Evolutionary conservation across 805 yeast species (phyloP).

Genomic region (Metschnikowia santaceciliae): DNA sequence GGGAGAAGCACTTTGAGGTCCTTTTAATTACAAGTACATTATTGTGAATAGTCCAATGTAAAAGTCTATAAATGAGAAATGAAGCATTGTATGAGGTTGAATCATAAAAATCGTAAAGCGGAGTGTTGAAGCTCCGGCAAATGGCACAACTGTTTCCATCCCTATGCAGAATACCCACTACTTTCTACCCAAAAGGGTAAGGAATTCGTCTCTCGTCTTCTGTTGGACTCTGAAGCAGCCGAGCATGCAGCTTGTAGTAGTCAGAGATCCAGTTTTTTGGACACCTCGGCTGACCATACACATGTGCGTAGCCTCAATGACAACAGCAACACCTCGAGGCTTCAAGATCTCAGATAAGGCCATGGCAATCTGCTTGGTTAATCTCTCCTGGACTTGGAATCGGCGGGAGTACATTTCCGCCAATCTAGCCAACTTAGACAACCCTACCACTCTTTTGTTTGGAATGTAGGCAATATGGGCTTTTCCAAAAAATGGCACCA

Average conservation of each 20-base stretch:
- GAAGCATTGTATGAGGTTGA: slow-evolving; percentile 4
- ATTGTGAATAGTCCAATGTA: neutral
- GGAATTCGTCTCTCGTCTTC: slow-evolving; percentile 93
- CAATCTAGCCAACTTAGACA: slow-evolving; percentile 87
- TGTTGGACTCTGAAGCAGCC: slow-evolving; percentile 93
- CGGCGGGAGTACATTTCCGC: slow-evolving; percentile 97
- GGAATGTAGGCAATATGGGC: slow-evolving; percentile 98
- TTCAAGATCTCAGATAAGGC: slow-evolving; percentile 85
- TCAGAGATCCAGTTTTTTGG: slow-evolving; percentile 89
- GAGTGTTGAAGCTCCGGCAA: slow-evolving; percentile 3
- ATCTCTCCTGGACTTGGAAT: slow-evolving; percentile 95
- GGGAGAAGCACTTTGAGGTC: neutral
- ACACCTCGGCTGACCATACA: slow-evolving; percentile 99
- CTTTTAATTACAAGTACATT: neutral
- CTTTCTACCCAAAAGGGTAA: slow-evolving; percentile 66
- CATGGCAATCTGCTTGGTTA: slow-evolving; percentile 96
- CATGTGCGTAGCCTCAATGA: slow-evolving; percentile 97
- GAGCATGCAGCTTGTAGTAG: slow-evolving; percentile 94
- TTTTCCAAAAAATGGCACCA: slow-evolving; percentile 96
- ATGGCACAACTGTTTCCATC: neutral
- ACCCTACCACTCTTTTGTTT: slow-evolving; percentile 85
- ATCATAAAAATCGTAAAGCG: slow-evolving; percentile 2
- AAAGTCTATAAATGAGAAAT: slow-evolving; percentile 5
- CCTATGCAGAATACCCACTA: neutral
- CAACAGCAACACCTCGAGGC: slow-evolving; percentile 98